Evolutionary conservation across 306 rosid species (phyloP).

Genomic region (Aeschynomene evenia): DNA sequence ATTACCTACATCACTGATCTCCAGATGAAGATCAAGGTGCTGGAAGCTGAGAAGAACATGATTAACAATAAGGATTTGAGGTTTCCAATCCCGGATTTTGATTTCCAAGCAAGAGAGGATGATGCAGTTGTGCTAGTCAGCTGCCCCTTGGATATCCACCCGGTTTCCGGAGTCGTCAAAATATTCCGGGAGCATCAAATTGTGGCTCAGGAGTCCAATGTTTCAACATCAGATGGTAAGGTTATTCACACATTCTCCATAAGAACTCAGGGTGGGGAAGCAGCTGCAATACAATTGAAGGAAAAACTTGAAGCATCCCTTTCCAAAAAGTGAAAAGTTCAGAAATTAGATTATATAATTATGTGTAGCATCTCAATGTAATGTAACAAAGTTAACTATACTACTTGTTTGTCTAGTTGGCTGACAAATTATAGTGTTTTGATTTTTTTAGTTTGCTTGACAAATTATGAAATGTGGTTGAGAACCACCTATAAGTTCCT

Average conservation of each 20-base stretch:
- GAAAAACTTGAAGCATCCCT: slow-evolving; percentile 73
- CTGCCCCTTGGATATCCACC: slow-evolving; percentile 73
- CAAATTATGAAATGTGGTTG: slow-evolving; percentile 15
- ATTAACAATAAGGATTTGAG: slow-evolving; percentile 40
- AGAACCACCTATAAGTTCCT: too few species aligned
- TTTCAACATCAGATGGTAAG: slow-evolving; percentile 48
- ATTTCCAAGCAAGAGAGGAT: slow-evolving; percentile 68
- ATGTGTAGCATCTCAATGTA: slow-evolving; percentile 26
- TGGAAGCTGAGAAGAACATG: slow-evolving; percentile 75
- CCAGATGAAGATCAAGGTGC: slow-evolving; percentile 71
- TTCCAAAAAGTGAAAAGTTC: slow-evolving; percentile 39
- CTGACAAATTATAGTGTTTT: background rate
- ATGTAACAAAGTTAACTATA: slow-evolving; percentile 1
- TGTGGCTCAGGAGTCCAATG: slow-evolving; percentile 58
- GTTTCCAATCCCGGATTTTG: slow-evolving; percentile 55
- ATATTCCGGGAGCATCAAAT: slow-evolving; percentile 67
- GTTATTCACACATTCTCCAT: slow-evolving; percentile 75
- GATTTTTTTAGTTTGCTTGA: background rate
- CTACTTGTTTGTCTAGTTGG: slow-evolving; percentile 10
- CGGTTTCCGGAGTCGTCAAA: slow-evolving; percentile 66
- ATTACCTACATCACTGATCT: slow-evolving; percentile 83
- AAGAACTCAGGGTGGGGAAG: slow-evolving; percentile 60
- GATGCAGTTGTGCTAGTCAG: slow-evolving; percentile 74
- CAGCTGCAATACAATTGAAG: slow-evolving; percentile 68
- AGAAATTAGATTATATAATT: slow-evolving; percentile 5